Evolutionary conservation across 768 basidiomycete genomes (phyloP).

Genomic region (Mycena belliarum): DNA sequence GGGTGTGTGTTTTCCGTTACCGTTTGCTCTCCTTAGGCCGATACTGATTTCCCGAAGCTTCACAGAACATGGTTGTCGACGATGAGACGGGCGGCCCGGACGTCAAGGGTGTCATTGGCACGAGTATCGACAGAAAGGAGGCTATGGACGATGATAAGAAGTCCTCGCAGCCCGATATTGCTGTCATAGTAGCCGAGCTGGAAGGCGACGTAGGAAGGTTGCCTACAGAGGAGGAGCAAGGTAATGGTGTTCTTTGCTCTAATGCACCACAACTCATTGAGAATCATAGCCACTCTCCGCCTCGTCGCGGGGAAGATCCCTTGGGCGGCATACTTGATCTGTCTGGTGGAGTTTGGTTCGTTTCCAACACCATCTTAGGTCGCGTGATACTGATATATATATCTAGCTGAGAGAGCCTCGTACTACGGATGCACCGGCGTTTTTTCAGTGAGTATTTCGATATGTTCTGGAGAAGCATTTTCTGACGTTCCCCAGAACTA

Average conservation of each 20-base stretch:
- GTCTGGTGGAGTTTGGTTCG: constrained; percentile 12
- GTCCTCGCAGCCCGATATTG: not conserved
- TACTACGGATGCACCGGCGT: constrained; percentile 13
- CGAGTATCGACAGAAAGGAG: constrained; percentile 4
- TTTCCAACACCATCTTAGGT: not conserved
- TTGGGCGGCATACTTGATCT: constrained; percentile 17
- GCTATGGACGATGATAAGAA: constrained; percentile 2
- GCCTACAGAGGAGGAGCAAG: constrained; percentile 15
- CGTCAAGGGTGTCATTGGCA: constrained; percentile 11
- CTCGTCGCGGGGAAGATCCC: constrained; percentile 11
- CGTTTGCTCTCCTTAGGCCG: not conserved
- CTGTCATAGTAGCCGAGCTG: not conserved
- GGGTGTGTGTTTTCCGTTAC: constrained; percentile 1
- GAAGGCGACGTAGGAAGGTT: constrained; percentile 1
- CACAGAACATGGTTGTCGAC: constrained; percentile 6
- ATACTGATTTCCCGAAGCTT: constrained; percentile 1
- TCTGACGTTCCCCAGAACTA: constrained; percentile 8
- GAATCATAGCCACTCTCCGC: constrained; percentile 6
- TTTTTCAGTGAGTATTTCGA: not conserved
- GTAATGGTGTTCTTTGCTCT: not conserved
- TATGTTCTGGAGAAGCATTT: no score
- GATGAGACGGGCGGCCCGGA: constrained; percentile 18
- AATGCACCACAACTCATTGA: not conserved
- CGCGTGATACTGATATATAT: not conserved
- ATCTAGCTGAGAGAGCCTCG: constrained; percentile 10